Percentiles rank a stretch among this genome's conserved stretches.
phyloP scores from a whole-genome alignment of 163 green algal genomes.

The Chloromonas sp. region DNA sequence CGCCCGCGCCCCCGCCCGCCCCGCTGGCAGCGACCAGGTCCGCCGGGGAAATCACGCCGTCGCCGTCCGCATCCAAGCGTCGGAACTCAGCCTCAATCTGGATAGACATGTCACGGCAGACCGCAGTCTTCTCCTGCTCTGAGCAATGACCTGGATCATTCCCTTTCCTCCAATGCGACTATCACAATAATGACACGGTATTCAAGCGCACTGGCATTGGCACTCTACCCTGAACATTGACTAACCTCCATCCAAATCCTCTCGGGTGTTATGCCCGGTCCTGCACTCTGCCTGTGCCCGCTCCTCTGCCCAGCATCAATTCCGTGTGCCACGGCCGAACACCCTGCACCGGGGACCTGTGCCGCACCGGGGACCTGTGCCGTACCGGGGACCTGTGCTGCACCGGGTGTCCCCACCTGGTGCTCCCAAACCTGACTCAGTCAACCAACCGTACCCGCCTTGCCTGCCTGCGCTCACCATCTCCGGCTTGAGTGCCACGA shows the following conservation, averaged over 20 bases:
- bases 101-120: not conserved
- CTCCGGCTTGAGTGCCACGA: constrained; percentile 6
- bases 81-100: constrained; percentile 28
- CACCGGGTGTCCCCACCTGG: too few relatives aligned
- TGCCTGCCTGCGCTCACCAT: not conserved
- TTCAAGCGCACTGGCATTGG: too few relatives aligned
- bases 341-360: too few relatives aligned
- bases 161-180: not conserved
- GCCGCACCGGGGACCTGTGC: too few relatives aligned
- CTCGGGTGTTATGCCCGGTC: not conserved
- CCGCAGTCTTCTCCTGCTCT: not conserved
- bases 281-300: too few relatives aligned
- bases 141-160: not conserved
- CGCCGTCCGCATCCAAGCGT: constrained; percentile 23
- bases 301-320: too few relatives aligned
- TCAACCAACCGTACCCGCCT: too few relatives aligned
- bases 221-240: not conserved
- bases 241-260: not conserved
- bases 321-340: too few relatives aligned
- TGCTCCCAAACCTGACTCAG: too few relatives aligned
- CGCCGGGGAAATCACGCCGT: constrained; percentile 21
- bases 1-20: not conserved
- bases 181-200: too few relatives aligned
- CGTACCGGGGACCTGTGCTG: too few relatives aligned
- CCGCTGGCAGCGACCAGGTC: constrained; percentile 24